Evolutionary conservation across 2,329 filamentous ascomycete genomes (phyloP).

Genomic region (Ascomycota sp.): DNA sequence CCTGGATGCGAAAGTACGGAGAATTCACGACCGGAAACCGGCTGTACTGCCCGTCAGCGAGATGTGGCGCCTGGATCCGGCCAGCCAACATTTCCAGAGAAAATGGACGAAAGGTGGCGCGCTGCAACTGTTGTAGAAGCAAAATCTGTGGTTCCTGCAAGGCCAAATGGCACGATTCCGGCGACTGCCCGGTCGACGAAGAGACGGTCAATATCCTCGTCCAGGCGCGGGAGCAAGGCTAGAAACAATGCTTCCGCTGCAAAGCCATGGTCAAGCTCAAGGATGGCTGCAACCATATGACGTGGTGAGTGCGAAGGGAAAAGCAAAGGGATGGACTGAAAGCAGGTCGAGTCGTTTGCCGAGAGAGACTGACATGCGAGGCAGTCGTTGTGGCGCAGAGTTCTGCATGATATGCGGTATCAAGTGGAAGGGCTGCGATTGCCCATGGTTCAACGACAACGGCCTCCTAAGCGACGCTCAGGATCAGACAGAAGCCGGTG

Average conservation of each 20-base stretch:
- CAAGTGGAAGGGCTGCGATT: constrained; percentile 70
- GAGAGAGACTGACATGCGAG: not conserved
- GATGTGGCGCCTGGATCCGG: constrained; percentile 64
- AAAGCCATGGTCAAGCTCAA: constrained; percentile 55
- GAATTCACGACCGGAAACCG: constrained; percentile 57
- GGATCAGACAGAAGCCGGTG: constrained; percentile 29
- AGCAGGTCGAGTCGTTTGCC: not conserved
- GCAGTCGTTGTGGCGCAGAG: constrained; percentile 54
- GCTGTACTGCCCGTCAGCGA: constrained; percentile 53
- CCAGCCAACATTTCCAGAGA: constrained; percentile 43
- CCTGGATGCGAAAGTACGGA: constrained; percentile 63
- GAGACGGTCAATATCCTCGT: constrained; percentile 42
- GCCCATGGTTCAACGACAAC: constrained; percentile 57
- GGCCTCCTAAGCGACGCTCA: constrained; percentile 30
- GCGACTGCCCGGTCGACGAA: constrained; percentile 52
- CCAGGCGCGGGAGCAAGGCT: constrained; percentile 45
- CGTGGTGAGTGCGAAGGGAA: constrained; percentile 36
- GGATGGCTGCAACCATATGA: constrained; percentile 78
- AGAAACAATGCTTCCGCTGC: constrained; percentile 60
- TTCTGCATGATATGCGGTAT: constrained; percentile 74
- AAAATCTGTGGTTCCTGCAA: constrained; percentile 60
- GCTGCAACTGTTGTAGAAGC: constrained; percentile 49
- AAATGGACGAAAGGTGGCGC: constrained; percentile 42
- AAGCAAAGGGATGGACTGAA: too few relatives aligned
- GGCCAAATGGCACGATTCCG: constrained; percentile 48